A percentile compares a stretch with the other conserved stretches of the same genome.
phyloP scores from a whole-genome alignment of 495 filamentous ascomycete genomes.

The Aspergillus coremiiformis region DNA sequence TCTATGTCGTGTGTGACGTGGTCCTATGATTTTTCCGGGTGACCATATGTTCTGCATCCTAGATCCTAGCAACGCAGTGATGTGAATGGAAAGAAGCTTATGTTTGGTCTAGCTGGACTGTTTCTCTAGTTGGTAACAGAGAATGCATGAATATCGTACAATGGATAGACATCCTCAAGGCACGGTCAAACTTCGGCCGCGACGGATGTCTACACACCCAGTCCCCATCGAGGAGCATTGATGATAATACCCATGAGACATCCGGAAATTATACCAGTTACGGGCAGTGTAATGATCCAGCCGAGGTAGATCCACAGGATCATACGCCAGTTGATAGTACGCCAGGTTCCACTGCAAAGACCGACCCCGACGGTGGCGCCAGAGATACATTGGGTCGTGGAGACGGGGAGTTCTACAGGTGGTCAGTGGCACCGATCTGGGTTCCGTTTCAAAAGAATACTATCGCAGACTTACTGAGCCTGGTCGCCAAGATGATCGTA shows the following conservation, averaged over 20 bases:
- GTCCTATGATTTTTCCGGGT: no score
- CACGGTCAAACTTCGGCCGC: no score
- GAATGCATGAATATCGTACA: no score
- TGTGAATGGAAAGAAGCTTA: no score
- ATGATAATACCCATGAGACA: constrained; percentile 51
- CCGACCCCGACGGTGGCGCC: constrained; percentile 57
- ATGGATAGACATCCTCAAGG: no score
- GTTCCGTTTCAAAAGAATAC: not conserved
- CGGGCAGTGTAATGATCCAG: constrained; percentile 54
- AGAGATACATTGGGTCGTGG: constrained; percentile 50
- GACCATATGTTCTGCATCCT: no score
- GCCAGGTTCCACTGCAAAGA: constrained; percentile 50
- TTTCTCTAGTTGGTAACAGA: no score
- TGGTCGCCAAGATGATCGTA: constrained; percentile 14
- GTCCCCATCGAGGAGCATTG: constrained; percentile 44
- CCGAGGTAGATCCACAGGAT: constrained; percentile 49
- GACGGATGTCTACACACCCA: not conserved
- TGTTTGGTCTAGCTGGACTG: no score
- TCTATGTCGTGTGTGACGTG: no score
- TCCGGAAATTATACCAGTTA: constrained; percentile 49
- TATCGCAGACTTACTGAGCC: constrained; percentile 6
- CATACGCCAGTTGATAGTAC: constrained; percentile 55
- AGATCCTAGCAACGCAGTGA: no score
- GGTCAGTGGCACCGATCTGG: not conserved
- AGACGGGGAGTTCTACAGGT: constrained; percentile 17